A percentile compares a stretch with the other conserved stretches of the same genome.
These are phyloP conservation scores for Schwanniomyces yamadae DNA, from an alignment of 805 yeast genomes.

Conservation along the genomic window DNA sequence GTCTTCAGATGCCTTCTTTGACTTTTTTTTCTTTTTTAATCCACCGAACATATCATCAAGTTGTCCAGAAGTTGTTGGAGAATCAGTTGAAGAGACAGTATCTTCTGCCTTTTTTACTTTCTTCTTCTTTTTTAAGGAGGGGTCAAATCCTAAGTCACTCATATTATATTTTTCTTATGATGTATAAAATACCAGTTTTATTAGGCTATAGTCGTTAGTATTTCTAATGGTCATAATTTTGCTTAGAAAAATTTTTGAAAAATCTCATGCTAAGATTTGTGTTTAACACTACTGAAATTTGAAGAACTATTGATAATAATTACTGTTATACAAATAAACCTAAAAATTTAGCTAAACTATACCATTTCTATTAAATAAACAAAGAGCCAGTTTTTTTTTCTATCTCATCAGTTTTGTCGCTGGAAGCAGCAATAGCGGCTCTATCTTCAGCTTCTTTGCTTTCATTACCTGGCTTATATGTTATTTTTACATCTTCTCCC, in stretches of 20 bases:
- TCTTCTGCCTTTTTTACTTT: slow-evolving; percentile 50
- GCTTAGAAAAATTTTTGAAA: slow-evolving; percentile 3
- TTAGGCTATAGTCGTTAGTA: slow-evolving; percentile 2
- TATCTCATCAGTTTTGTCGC: slow-evolving; percentile 46
- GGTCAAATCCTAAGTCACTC: slow-evolving; percentile 68
- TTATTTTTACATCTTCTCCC: slow-evolving; percentile 41
- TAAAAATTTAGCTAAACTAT: neutral
- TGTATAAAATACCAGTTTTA: too few species aligned
- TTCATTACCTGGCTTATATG: slow-evolving; percentile 44
- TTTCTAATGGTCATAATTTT: slow-evolving; percentile 1
- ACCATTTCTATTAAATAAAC: slow-evolving; percentile 14
- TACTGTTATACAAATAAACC: slow-evolving; percentile 2
- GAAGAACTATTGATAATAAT: neutral
- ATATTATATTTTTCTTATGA: slow-evolving; percentile 16
- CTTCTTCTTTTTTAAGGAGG: slow-evolving; percentile 76
- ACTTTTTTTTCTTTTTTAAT: slow-evolving; percentile 76
- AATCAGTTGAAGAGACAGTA: slow-evolving; percentile 18
- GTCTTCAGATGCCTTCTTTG: slow-evolving; percentile 42
- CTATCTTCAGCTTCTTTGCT: slow-evolving; percentile 41
- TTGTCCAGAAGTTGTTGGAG: slow-evolving; percentile 32
- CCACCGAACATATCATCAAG: slow-evolving; percentile 68
- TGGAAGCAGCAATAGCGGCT: slow-evolving; percentile 39
- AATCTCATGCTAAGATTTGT: neutral
- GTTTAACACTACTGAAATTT: neutral
- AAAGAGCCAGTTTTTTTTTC: slow-evolving; percentile 27